Percentiles rank a stretch among this genome's conserved stretches.
Evolutionary conservation across 129 eudicot species (phyloP).

Genomic region (Helianthus annuus): HanXRQr2.0-SUNRISE NC_035444.2:77292573-77293072

Average conservation of each 20-base stretch:
- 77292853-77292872: background rate
- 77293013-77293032: too few species aligned
- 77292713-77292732: conserved; percentile 18
- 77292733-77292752: conserved; percentile 24
- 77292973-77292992: too few species aligned
- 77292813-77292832: conserved; percentile 24
- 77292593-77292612: conserved; percentile 98
- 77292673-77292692: conserved; percentile 35
- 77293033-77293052: too few species aligned
- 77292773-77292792: conserved; percentile 25
- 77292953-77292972: background rate
- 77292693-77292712: conserved; percentile 25
- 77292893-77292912: background rate
- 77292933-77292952: background rate
- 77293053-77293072: too few species aligned
- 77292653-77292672: conserved; percentile 48
- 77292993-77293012: too few species aligned
- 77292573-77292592: conserved; percentile 88
- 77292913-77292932: background rate
- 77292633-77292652: conserved; percentile 16
- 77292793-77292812: conserved; percentile 31
- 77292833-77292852: background rate
- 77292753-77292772: conserved; percentile 22
- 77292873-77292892: background rate
- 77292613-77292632: conserved; percentile 57